Percentiles rank a stretch among this genome's conserved stretches.
Evolutionary conservation across 2,329 filamentous ascomycete genomes (phyloP).

Genomic region (Aspergillus floridensis): DNA sequence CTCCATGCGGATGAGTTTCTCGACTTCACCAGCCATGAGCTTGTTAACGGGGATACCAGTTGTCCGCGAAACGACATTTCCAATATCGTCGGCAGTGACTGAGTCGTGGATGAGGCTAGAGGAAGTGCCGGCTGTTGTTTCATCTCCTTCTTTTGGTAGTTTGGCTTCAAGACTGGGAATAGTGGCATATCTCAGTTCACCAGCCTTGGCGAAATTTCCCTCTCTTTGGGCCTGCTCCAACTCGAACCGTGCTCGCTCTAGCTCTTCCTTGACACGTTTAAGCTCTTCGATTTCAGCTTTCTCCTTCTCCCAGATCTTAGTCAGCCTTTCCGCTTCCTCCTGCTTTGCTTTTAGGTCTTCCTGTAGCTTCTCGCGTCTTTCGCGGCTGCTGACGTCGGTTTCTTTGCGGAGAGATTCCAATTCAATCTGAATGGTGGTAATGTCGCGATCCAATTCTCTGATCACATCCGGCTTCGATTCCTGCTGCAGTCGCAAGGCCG

Average conservation of each 20-base stretch:
- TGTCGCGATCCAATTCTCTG: slow-evolving; percentile 85
- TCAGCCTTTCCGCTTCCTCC: slow-evolving; percentile 71
- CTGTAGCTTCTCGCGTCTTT: slow-evolving; percentile 83
- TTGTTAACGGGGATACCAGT: slow-evolving; percentile 93
- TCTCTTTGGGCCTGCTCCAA: slow-evolving; percentile 83
- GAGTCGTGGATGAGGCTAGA: slow-evolving; percentile 78
- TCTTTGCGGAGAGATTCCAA: slow-evolving; percentile 92
- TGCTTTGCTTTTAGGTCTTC: slow-evolving; percentile 71
- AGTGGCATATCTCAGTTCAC: slow-evolving; percentile 81
- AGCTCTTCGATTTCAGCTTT: slow-evolving; percentile 79
- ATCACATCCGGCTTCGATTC: slow-evolving; percentile 97
- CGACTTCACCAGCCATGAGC: slow-evolving; percentile 86
- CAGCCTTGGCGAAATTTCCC: slow-evolving; percentile 86
- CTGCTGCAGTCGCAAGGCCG: slow-evolving; percentile 84
- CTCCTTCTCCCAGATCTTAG: slow-evolving; percentile 86
- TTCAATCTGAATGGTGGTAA: slow-evolving; percentile 97
- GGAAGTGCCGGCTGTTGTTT: slow-evolving; percentile 47
- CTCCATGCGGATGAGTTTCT: slow-evolving; percentile 95
- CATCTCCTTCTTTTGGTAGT: slow-evolving; percentile 69
- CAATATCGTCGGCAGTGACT: slow-evolving; percentile 94
- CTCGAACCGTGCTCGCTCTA: slow-evolving; percentile 81
- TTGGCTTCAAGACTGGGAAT: slow-evolving; percentile 80
- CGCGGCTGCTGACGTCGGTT: slow-evolving; percentile 82
- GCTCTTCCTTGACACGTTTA: slow-evolving; percentile 82
- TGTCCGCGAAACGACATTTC: slow-evolving; percentile 81